Evolutionary conservation across 352 stramenopile genomes (phyloP).

Genomic region (Phytophthora rubi): DNA sequence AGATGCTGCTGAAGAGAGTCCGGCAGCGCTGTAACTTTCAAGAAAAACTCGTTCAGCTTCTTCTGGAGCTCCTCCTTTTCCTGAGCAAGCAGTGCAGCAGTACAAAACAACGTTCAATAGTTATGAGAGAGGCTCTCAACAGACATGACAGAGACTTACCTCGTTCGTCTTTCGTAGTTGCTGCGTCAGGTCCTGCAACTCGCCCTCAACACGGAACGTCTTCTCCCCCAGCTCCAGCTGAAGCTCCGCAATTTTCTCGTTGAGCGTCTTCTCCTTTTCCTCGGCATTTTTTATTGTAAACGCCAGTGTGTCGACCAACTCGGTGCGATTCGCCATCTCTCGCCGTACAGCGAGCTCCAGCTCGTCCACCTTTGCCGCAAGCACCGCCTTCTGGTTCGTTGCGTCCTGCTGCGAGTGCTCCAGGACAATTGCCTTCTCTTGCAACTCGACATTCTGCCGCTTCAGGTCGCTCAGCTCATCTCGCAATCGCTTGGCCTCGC

Average conservation of each 20-base stretch:
- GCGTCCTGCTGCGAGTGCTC: slow-evolving; percentile 52
- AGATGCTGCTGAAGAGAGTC: slow-evolving; percentile 74
- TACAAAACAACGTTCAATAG: neutral
- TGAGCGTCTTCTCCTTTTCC: slow-evolving; percentile 56
- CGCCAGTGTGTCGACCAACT: slow-evolving; percentile 79
- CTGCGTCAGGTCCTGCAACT: slow-evolving; percentile 57
- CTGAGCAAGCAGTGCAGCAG: slow-evolving; percentile 31
- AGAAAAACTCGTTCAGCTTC: slow-evolving; percentile 79
- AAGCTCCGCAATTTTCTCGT: slow-evolving; percentile 49
- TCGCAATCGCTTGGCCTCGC: slow-evolving; percentile 55
- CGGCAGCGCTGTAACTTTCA: slow-evolving; percentile 75
- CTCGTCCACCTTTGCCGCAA: slow-evolving; percentile 59
- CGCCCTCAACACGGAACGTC: slow-evolving; percentile 64
- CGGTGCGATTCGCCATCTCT: slow-evolving; percentile 71
- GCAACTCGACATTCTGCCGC: slow-evolving; percentile 46
- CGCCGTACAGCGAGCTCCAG: slow-evolving; percentile 57
- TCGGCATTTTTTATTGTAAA: slow-evolving; percentile 62
- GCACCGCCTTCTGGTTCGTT: slow-evolving; percentile 36
- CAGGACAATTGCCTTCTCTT: slow-evolving; percentile 51
- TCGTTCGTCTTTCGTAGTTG: slow-evolving; percentile 73
- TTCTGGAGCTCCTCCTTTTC: slow-evolving; percentile 86
- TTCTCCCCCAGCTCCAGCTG: slow-evolving; percentile 70
- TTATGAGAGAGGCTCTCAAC: neutral
- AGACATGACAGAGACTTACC: slow-evolving; percentile 37
- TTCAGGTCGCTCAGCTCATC: slow-evolving; percentile 53